Conservation (phyloP, 129 eudicot genomes). For the Centaurea solstitialis region DNA sequence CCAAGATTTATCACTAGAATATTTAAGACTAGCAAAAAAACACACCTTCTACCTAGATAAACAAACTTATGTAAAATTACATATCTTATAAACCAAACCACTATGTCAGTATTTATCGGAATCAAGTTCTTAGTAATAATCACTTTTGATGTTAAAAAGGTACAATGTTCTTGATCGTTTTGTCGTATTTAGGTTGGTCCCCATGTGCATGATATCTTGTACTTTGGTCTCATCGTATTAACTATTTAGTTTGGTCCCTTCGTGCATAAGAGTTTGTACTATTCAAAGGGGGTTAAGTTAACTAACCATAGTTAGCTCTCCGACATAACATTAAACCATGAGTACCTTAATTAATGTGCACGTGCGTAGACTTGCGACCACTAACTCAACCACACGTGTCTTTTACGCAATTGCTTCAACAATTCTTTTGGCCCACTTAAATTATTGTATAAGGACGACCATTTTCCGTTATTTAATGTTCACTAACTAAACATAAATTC, state of each 20-base stretch:
- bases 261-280: neutral
- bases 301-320: neutral
- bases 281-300: neutral
- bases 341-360: constrained; percentile 17
- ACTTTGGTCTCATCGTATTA: neutral
- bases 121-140: too few relatives aligned
- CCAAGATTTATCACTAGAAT: too few relatives aligned
- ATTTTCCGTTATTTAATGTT: neutral
- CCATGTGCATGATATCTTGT: neutral
- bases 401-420: neutral
- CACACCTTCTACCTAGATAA: too few relatives aligned
- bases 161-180: neutral
- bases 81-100: too few relatives aligned
- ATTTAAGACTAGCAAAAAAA: too few relatives aligned
- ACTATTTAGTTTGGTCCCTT: constrained; percentile 8
- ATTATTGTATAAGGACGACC: neutral
- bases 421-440: neutral
- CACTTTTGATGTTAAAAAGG: too few relatives aligned
- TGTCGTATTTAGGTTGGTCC: neutral
- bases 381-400: constrained; percentile 20
- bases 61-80: too few relatives aligned
- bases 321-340: neutral
- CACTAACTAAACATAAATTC: neutral
- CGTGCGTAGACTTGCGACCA: constrained; percentile 27
- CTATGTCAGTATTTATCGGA: too few relatives aligned